A percentile compares a stretch with the other conserved stretches of the same genome.
These are phyloP conservation scores for Flaveria trinervia DNA, from an alignment of 129 eudicot species.

Conservation along the genomic window DNA sequence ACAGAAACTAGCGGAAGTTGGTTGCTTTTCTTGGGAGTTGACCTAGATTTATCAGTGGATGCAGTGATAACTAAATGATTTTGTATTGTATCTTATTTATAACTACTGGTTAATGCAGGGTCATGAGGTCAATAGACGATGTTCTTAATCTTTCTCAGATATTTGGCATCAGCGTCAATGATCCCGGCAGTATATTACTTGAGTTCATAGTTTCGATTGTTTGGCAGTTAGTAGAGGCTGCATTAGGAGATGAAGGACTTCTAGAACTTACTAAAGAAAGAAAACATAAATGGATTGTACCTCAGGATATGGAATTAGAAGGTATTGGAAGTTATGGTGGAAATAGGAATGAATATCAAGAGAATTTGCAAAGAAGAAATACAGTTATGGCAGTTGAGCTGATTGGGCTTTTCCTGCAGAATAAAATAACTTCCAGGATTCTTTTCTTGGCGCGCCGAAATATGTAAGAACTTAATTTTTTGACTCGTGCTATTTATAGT, in stretches of 20 bases:
- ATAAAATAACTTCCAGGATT: conserved; percentile 77
- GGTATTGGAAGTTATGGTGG: conserved; percentile 38
- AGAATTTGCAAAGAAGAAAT: conserved; percentile 54
- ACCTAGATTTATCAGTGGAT: not conserved
- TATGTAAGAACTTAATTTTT: conserved; percentile 68
- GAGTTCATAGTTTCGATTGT: conserved; percentile 58
- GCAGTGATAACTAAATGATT: not conserved
- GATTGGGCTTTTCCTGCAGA: conserved; percentile 71
- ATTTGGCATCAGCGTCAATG: conserved; percentile 54
- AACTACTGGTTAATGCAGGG: conserved; percentile 55
- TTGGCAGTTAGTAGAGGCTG: conserved; percentile 88
- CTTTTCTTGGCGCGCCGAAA: conserved; percentile 84
- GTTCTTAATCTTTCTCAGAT: conserved; percentile 64
- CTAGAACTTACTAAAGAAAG: conserved; percentile 59
- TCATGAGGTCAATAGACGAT: conserved; percentile 55
- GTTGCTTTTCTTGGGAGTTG: not conserved
- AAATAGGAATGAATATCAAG: conserved; percentile 50
- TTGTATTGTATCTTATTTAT: conserved; percentile 15
- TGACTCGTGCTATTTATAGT: not conserved
- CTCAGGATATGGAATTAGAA: conserved; percentile 78
- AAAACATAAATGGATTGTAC: conserved; percentile 53
- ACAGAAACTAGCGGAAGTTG: too few species aligned
- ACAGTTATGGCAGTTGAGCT: conserved; percentile 68
- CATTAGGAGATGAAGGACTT: conserved; percentile 85
- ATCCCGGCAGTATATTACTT: conserved; percentile 64